A percentile compares a stretch with the other conserved stretches of the same genome.
phyloP scores from a whole-genome alignment of 768 basidiomycete genomes.

The Boletus rex-veris region DNA sequence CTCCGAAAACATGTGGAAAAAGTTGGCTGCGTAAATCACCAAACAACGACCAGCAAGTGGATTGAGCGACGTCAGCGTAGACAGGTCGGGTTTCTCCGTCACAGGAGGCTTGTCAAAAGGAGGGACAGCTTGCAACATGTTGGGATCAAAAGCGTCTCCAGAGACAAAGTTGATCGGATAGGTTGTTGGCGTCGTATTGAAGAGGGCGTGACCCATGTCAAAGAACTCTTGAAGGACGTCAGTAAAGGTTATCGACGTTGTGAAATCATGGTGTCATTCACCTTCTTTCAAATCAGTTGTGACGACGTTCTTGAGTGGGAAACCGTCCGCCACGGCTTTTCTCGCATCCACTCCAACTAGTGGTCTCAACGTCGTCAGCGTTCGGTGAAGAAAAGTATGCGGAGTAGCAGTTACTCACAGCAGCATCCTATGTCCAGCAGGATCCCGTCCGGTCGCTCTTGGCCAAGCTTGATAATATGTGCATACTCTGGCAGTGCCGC shows the following conservation, averaged over 20 bases:
- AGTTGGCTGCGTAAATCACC: slow-evolving; percentile 45
- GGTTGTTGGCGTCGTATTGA: slow-evolving; percentile 47
- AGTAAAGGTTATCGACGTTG: not conserved
- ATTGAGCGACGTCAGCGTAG: slow-evolving; percentile 40
- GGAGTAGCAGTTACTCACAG: slow-evolving; percentile 30
- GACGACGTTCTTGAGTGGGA: slow-evolving; percentile 39
- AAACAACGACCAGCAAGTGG: slow-evolving; percentile 47
- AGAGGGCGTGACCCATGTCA: slow-evolving; percentile 58
- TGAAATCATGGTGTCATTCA: slow-evolving; percentile 1
- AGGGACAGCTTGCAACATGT: slow-evolving; percentile 35
- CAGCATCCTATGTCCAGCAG: slow-evolving; percentile 47
- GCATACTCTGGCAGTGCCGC: slow-evolving; percentile 17
- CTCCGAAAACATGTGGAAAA: slow-evolving; percentile 42
- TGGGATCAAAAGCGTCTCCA: slow-evolving; percentile 52
- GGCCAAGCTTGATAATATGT: slow-evolving; percentile 34
- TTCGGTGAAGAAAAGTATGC: not conserved
- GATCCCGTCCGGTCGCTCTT: slow-evolving; percentile 34
- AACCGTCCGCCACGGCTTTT: slow-evolving; percentile 42
- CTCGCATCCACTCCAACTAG: slow-evolving; percentile 35
- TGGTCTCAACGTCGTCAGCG: not conserved
- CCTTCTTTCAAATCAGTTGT: slow-evolving; percentile 39
- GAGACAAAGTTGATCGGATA: slow-evolving; percentile 52
- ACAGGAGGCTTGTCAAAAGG: slow-evolving; percentile 29
- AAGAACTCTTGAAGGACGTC: slow-evolving; percentile 43
- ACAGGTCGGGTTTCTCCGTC: slow-evolving; percentile 26